Percentiles rank a stretch among this genome's conserved stretches.
phyloP scores from a whole-genome alignment of 345 rosid species.

The Gossypium arboreum region DNA sequence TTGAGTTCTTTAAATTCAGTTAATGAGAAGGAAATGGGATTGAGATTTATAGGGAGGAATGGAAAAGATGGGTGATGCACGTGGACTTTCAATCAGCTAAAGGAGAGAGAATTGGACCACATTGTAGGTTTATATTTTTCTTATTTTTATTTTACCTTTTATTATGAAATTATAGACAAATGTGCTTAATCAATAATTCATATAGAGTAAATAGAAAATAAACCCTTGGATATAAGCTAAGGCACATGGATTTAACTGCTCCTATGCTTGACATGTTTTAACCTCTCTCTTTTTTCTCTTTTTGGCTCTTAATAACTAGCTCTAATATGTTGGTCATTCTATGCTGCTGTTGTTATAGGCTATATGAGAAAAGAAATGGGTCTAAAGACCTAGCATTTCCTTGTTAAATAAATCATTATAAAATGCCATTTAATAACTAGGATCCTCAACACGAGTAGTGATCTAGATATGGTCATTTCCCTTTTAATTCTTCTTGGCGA shows the following conservation, averaged over 20 bases:
- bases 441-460: not conserved
- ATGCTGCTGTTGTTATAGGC: not conserved
- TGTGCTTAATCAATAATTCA: constrained; percentile 1
- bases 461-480: not conserved
- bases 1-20: constrained; percentile 12
- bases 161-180: not conserved
- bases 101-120: constrained; percentile 58
- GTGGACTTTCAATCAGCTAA: constrained; percentile 69
- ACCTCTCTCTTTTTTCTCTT: not conserved
- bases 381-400: not conserved
- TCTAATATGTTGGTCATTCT: not conserved
- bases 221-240: not conserved
- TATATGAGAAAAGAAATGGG: not conserved
- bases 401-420: not conserved
- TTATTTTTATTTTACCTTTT: constrained; percentile 9
- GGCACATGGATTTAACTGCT: not conserved
- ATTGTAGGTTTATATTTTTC: constrained; percentile 67
- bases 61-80: constrained; percentile 91
- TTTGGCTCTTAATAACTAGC: not conserved
- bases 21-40: constrained; percentile 46
- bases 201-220: not conserved
- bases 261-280: too few species aligned
- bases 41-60: constrained; percentile 73
- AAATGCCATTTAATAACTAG: not conserved
- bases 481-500: not conserved